Conservation (phyloP, 2,329 filamentous ascomycete species). For the Mycogone perniciosa region DNA sequence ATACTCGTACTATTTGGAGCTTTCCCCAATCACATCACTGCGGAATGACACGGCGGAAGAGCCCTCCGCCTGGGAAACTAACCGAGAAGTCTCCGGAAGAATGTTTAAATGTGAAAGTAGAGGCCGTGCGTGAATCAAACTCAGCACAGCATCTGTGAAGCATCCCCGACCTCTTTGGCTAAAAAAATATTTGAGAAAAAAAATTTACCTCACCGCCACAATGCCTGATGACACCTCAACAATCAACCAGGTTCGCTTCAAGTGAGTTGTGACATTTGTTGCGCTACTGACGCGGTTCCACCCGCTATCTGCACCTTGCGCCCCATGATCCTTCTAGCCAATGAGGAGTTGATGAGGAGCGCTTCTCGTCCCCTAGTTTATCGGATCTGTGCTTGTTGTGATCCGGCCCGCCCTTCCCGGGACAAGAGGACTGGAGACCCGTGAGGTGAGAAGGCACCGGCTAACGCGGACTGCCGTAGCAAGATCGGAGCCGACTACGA, state of each 20-base stretch:
- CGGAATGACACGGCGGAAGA: background rate
- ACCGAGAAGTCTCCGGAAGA: conserved; percentile 29
- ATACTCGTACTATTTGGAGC: too few relatives aligned
- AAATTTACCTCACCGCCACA: conserved; percentile 13
- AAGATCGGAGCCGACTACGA: conserved; percentile 36
- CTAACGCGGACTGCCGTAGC: conserved; percentile 15
- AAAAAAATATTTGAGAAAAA: too few relatives aligned
- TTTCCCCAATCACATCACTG: too few relatives aligned
- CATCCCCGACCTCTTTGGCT: too few relatives aligned
- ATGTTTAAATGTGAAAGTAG: conserved; percentile 15
- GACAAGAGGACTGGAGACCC: background rate
- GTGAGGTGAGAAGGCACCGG: background rate
- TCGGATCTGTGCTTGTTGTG: conserved; percentile 9
- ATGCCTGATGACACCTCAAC: conserved; percentile 27
- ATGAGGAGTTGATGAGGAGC: conserved; percentile 5
- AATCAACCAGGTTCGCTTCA: conserved; percentile 37
- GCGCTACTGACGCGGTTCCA: conserved; percentile 7
- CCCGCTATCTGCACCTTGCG: conserved; percentile 5
- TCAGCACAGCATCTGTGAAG: background rate
- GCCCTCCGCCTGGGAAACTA: conserved; percentile 12
- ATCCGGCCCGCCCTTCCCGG: conserved; percentile 11
- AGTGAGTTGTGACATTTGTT: conserved; percentile 28
- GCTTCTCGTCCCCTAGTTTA: conserved; percentile 1
- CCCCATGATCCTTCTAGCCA: conserved; percentile 7
- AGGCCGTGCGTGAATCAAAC: background rate